Evolutionary conservation across 768 basidiomycete genomes (phyloP), one percentile per base, ranked within the genome.

Genomic region (Lactarius hatsudake): DNA sequence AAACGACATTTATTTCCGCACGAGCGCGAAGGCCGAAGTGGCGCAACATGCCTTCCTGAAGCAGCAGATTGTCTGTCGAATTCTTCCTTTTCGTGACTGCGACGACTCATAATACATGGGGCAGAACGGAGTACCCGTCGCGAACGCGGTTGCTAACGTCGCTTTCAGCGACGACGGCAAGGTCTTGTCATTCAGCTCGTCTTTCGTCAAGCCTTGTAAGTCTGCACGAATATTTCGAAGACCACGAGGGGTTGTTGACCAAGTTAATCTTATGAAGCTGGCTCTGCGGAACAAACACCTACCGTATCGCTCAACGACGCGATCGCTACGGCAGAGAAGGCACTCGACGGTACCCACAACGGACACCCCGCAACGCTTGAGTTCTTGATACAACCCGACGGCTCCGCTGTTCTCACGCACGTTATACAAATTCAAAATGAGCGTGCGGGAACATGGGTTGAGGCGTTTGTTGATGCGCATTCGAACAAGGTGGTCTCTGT

Each of bases 391-490:
- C 76, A 76, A 58, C 73, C 77, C 2, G 80, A 82, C 70, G 78
- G 78, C 38, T 73, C 77, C 5, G 76, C 74, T 26, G 76, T 74
- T 17, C 78, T 84, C 12, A 76, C 80, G 3, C 79, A 83, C 69
- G 77, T 77, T 63, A 69, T 82, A 56, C 80, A 82, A 71, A 77
- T 82, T 61, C 77, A 80, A 72, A 80, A 81, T 73, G 72, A 77
- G 58, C 74, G 76, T 64, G 69, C 76, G 26, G 76, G 83, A 58
- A 78, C 81, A 12, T 87, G 83, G 83, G 81, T 79, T 69, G 83
- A 87, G 73, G 86, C 83, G 0, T 85, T 83, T 65, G 80, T 88
- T 53, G 86, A 87, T 69, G 85, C 83, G 6, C 81, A 83, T 67
- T 77, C 80, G 18, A 82, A 82, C n/a, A 81, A 83, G 36, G 71